Base-by-base conservation (phyloP, 2,329 filamentous ascomycete genomes). In the Byssochlamys sp. region DNA sequence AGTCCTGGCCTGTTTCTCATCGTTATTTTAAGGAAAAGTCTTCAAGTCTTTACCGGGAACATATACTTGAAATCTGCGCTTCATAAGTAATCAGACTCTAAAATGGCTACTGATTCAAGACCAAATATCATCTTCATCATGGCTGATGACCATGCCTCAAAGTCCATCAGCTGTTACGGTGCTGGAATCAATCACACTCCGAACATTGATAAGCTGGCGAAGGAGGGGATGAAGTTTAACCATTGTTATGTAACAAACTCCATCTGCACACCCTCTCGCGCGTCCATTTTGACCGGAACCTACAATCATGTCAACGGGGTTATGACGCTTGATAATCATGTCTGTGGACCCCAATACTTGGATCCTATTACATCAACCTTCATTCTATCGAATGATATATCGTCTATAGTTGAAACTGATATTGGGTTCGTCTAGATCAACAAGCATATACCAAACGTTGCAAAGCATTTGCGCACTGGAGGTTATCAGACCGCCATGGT, bases 201-300 rank as follows among this genome's bases (percentile, higher is more conserved):
- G 5, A 77, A 81, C 60, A 68, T 82, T 24, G 79, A 81, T 62
- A 73, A 79, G 0, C 61, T 81, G 3, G 79, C 78, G 0, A 68
- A 64, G 0, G 78, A 81, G 58, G 79, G 79, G 14, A 78, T 81
- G 75, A 66, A 66, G 9, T 80, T 81, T 64, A 76, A 80, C 60
- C 78, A 81, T 60, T 81, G 78, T 65, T 81, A 81, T 59, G 79
- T 81, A 7, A 81, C 78, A 25, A 81, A 81, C 63, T 75, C 70
- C 24, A 81, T 81, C 55, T 81, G 79, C 62, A 81, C 79, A 1
- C 79, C 80, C 0, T 80, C 76, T 1, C 72, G 79, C 6, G 80
- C 78, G 0, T 71, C 78, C 2, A 80, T 82, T 12, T 33, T 81
- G 5, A 77, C 73, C 0, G 78, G 78, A 6, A 80, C 75, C 0